Evolutionary conservation across 805 yeast genomes (phyloP), one percentile per base, ranked within the genome.

Genomic region (Wickerhamomyces canadensis): DNA sequence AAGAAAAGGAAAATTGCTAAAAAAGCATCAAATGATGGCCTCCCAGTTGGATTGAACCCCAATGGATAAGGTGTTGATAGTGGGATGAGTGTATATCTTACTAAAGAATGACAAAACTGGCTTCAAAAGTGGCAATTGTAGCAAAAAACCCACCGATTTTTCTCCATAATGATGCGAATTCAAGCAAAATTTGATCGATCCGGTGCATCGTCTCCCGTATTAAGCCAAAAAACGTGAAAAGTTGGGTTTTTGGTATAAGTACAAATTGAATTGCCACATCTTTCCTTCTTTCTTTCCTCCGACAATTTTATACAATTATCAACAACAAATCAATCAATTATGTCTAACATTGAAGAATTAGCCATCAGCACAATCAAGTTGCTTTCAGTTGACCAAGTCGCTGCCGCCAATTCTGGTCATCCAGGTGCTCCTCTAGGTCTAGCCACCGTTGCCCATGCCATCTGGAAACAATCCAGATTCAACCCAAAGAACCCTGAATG

Each of bases 381-480:
- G 43, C 75, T 91, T 54, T 79, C 98, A 36, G 83, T 84, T 37
- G 98, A 91, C 63, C 79, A 84, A 48, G 94, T 86, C 45, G 72
- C 81, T 42, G 74, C 78, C 66, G 91, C 97, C 55, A 84, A 91
- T 68, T 83, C 96, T 43, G 98, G 98, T 51, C 98, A 91, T 70
- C 98, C 98, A 38, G 98, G 98, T 71, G 98, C 98, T 37, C 98
- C 98, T 56, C 79, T 91, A 77, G 98, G 98, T 47, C 71, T 91
- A 67, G 97, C 98, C 14, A 96, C 97, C 32, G 81, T 89, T 43
- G 95, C 97, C 45, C 97, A 91, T 65, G 81, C 79, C 40, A 63
- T 91, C 47, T 86, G 82, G 78, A 74, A 78, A 63, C 76, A 76
- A 58, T 73, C 89, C 83, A 81, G 68, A 54, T 78, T 85, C 72